Evolutionary conservation across 2,329 filamentous ascomycete species (phyloP).

Genomic region (Arthrobotrys iridis): DNA sequence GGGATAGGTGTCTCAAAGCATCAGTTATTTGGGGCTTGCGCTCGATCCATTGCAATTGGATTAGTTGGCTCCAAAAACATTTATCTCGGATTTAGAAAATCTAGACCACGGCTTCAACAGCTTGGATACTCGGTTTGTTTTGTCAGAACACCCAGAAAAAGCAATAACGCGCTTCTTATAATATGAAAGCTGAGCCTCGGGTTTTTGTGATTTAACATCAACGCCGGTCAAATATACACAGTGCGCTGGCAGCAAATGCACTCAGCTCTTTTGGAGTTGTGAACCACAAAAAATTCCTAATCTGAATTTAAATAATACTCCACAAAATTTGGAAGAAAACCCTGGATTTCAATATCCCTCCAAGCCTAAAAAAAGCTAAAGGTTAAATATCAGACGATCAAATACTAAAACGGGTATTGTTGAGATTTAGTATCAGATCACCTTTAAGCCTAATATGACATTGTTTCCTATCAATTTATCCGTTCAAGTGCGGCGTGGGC

Average conservation of each 20-base stretch:
- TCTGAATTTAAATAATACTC: not conserved
- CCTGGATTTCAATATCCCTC: not conserved
- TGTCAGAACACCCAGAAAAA: too few relatives aligned
- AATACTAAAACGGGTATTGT: not conserved
- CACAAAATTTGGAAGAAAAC: too few relatives aligned
- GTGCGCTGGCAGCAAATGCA: too few relatives aligned
- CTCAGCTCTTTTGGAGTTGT: too few relatives aligned
- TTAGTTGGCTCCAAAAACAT: not conserved
- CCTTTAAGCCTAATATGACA: not conserved
- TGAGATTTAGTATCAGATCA: not conserved
- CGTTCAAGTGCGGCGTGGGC: constrained; percentile 16
- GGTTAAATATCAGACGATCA: constrained; percentile 1
- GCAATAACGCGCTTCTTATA: too few relatives aligned
- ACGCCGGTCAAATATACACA: too few relatives aligned
- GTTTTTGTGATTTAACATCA: too few relatives aligned
- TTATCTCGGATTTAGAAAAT: not conserved
- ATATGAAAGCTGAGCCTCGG: too few relatives aligned
- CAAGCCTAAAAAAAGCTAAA: not conserved
- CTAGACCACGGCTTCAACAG: not conserved
- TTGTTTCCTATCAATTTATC: constrained; percentile 29
- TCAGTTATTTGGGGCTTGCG: too few relatives aligned
- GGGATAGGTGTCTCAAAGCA: not conserved
- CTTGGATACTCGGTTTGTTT: too few relatives aligned
- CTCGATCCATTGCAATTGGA: too few relatives aligned
- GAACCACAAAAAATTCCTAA: not conserved